A percentile compares a stretch with the other conserved stretches of the same genome.
These are phyloP conservation scores for Carex kokanica DNA, from an alignment of 176 grass and related monocot genomes.

Conservation along the genomic window DNA sequence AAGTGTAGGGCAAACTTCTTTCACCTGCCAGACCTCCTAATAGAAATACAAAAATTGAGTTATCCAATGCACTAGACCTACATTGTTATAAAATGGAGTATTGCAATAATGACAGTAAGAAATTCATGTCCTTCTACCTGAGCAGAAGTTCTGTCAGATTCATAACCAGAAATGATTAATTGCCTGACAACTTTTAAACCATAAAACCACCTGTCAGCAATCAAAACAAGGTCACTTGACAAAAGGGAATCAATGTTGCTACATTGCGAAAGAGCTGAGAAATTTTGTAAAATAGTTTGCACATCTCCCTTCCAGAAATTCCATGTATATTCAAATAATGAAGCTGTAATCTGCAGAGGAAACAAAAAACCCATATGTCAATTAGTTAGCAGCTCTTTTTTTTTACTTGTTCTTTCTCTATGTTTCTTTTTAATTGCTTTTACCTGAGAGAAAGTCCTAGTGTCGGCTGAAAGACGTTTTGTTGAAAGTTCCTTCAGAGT, in stretches of 20 bases:
- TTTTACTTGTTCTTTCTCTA: background rate
- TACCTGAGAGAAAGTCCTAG: conserved; percentile 84
- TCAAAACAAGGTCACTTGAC: conserved; percentile 61
- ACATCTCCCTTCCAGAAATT: conserved; percentile 93
- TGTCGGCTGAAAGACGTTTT: conserved; percentile 82
- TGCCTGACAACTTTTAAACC: conserved; percentile 84
- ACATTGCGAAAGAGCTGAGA: conserved; percentile 70
- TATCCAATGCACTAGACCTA: conserved; percentile 13
- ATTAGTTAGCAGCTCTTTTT: background rate
- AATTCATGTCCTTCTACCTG: conserved; percentile 47
- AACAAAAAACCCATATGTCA: background rate
- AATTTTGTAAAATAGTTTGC: conserved; percentile 82
- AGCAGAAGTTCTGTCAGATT: conserved; percentile 78
- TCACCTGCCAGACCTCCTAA: conserved; percentile 91
- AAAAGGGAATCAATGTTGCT: conserved; percentile 58
- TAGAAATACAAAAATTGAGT: conserved; percentile 25
- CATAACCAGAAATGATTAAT: conserved; percentile 80
- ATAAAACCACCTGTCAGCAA: conserved; percentile 82
- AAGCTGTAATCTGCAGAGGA: conserved; percentile 69
- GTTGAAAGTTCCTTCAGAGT: conserved; percentile 95
- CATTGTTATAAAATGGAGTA: background rate
- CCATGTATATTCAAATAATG: conserved; percentile 95
- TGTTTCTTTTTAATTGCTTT: conserved; percentile 27
- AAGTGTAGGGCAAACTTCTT: conserved; percentile 94
- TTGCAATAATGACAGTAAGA: background rate